Percentiles rank a stretch among this genome's conserved stretches.
These are phyloP conservation scores for Gossypium herbaceum DNA, from an alignment of 345 rosid species.

Conservation along the genomic window DNA sequence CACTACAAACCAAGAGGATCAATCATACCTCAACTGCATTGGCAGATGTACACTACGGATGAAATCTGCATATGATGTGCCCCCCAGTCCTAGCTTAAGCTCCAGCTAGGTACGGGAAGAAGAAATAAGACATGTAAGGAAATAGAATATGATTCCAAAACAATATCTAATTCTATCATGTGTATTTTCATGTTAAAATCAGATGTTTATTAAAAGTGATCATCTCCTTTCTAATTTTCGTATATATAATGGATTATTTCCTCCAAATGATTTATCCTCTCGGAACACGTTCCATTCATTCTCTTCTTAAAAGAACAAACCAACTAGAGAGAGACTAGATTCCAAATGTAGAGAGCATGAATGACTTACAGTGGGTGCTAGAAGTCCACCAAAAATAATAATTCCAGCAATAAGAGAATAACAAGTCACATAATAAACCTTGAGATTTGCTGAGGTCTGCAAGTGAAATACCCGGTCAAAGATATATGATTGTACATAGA, in stretches of 20 bases:
- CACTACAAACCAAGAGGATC: neutral
- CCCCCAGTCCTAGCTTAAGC: conserved; percentile 90
- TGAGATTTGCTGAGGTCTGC: conserved; percentile 85
- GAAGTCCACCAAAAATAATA: conserved; percentile 83
- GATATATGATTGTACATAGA: neutral
- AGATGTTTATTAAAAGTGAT: neutral
- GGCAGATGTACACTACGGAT: conserved; percentile 72
- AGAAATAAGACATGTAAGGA: neutral
- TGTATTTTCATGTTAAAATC: neutral
- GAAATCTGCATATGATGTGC: conserved; percentile 88
- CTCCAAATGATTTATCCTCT: neutral
- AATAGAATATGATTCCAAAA: neutral
- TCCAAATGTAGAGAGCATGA: neutral
- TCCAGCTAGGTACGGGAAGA: conserved; percentile 53
- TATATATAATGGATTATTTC: neutral
- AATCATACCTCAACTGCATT: conserved; percentile 74
- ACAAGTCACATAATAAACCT: conserved; percentile 74
- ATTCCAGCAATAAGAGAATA: conserved; percentile 86
- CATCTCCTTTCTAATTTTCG: neutral
- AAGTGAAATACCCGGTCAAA: neutral
- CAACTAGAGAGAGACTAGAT: neutral
- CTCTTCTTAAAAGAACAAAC: neutral
- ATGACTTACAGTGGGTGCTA: conserved; percentile 74
- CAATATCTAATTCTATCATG: neutral
- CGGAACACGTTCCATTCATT: neutral